Base-by-base conservation (phyloP, 1,284 basidiomycete species). In the Apiotrichum veenhuisii region DNA sequence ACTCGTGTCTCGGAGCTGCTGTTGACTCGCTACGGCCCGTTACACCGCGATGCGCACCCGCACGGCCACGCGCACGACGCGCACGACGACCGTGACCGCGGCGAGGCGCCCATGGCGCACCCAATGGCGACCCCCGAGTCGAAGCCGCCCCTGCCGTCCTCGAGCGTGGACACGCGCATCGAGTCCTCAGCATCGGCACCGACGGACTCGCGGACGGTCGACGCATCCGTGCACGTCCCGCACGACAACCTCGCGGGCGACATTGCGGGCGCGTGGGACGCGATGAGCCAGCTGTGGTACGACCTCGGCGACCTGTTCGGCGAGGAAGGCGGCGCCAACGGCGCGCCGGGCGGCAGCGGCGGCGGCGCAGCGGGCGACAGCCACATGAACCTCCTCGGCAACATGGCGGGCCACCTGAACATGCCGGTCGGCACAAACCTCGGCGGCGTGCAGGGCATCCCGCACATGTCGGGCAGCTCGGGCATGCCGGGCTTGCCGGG, bases 231-330 rank as follows among this genome's bases (percentile, higher is more conserved):
- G 12, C 17, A 22, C 41, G 30, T 30, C 30, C 30, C 30, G 25
- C 17, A 27, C 42, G 42, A 44, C 42, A 9, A 9, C 11, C 27
- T 46, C n/a, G 46, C 40, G n/a, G 55, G 54, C 43, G 55, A 55
- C 47, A 52, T 58, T 38, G 55, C 54, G 1, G 57, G 57, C 15
- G 65, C 65, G 15, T 69, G 66, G 66, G 64, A 66, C 52, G 64
- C 64, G 5, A 69, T 69, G 66, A 66, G 56, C n/a, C 62, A 65
- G 52, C 50, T 69, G 30, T 69, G 66, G 66, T 58, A 60, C 51
- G 64, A 69, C 52, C 61, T 59, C 25, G 64, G 64, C 15, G 64
- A 65, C 50, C 57, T 67, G 18, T 64, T 67, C 25, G 64, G 63
- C 34, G 64, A 64, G 45, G 38, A 50, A 7, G 17, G 7, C 9